Evolutionary conservation across 2,329 filamentous ascomycete species (phyloP).

Genomic region (Aspergillus fischeri): DNA sequence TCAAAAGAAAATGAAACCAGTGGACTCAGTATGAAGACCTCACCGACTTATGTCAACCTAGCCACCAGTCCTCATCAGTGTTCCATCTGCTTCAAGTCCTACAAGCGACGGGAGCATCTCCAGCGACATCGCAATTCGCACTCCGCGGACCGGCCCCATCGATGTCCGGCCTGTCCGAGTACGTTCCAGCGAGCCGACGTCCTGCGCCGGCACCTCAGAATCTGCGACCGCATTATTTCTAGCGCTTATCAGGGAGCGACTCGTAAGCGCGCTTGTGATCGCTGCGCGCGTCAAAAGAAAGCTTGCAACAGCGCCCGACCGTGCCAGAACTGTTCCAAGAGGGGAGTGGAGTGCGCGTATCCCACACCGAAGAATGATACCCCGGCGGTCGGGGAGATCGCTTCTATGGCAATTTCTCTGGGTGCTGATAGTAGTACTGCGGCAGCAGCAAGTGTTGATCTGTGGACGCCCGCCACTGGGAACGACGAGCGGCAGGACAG

Average conservation of each 20-base stretch:
- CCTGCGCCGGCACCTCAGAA: slow-evolving; percentile 33
- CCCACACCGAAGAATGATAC: slow-evolving; percentile 8
- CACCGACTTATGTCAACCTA: background rate
- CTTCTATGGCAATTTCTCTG: background rate
- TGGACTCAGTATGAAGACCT: background rate
- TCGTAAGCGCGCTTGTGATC: slow-evolving; percentile 31
- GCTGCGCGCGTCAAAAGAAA: slow-evolving; percentile 34
- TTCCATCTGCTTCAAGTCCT: slow-evolving; percentile 30
- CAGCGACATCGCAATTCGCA: slow-evolving; percentile 34
- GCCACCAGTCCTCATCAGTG: slow-evolving; percentile 19
- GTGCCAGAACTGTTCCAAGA: slow-evolving; percentile 24
- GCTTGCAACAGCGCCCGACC: slow-evolving; percentile 30
- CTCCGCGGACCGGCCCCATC: slow-evolving; percentile 29
- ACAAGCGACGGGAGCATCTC: slow-evolving; percentile 37
- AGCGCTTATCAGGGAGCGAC: slow-evolving; percentile 9
- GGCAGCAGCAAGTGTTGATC: background rate
- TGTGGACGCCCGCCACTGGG: background rate
- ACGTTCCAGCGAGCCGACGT: slow-evolving; percentile 37
- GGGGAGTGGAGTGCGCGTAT: slow-evolving; percentile 20
- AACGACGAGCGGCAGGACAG: slow-evolving; percentile 3
- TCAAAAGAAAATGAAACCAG: background rate
- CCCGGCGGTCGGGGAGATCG: background rate
- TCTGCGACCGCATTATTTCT: slow-evolving; percentile 22
- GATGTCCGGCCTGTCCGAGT: slow-evolving; percentile 28
- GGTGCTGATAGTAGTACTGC: background rate